Evolutionary conservation across 805 yeast genomes (phyloP).

Genomic region (Naumovozyma castellii): DNA sequence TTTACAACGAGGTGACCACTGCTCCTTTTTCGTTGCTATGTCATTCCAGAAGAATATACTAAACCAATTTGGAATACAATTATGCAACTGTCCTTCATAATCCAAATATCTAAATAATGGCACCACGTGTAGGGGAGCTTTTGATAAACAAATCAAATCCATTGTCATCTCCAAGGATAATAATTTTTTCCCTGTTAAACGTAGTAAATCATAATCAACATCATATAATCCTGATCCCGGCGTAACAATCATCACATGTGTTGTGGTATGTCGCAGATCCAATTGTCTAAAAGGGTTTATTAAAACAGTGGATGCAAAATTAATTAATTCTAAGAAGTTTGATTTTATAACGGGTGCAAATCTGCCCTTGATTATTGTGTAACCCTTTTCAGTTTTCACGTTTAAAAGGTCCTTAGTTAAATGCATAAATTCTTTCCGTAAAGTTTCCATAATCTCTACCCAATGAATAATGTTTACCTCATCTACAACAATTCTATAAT

Average conservation of each 20-base stretch:
- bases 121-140: conserved; percentile 86
- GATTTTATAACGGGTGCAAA: conserved; percentile 85
- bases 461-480: conserved; percentile 83
- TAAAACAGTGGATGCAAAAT: conserved; percentile 68
- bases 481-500: conserved; percentile 88
- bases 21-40: conserved; percentile 32
- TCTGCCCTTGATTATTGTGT: conserved; percentile 42
- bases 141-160: conserved; percentile 79
- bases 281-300: conserved; percentile 73
- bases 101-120: conserved; percentile 75
- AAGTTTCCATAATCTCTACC: conserved; percentile 83
- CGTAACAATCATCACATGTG: conserved; percentile 77
- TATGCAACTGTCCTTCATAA: conserved; percentile 40
- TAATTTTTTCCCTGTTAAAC: conserved; percentile 66
- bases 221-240: conserved; percentile 94
- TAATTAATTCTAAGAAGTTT: conserved; percentile 77
- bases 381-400: conserved; percentile 28
- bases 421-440: conserved; percentile 74
- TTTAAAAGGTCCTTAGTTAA: conserved; percentile 66
- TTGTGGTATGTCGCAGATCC: conserved; percentile 81
- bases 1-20: conserved; percentile 91
- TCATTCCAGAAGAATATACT: conserved; percentile 88
- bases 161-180: conserved; percentile 74
- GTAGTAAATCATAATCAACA: conserved; percentile 70
- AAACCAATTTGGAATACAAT: conserved; percentile 90